Evolutionary conservation across 2,329 filamentous ascomycete genomes (phyloP).

Genomic region (Sclerotiophoma versabilis): DNA sequence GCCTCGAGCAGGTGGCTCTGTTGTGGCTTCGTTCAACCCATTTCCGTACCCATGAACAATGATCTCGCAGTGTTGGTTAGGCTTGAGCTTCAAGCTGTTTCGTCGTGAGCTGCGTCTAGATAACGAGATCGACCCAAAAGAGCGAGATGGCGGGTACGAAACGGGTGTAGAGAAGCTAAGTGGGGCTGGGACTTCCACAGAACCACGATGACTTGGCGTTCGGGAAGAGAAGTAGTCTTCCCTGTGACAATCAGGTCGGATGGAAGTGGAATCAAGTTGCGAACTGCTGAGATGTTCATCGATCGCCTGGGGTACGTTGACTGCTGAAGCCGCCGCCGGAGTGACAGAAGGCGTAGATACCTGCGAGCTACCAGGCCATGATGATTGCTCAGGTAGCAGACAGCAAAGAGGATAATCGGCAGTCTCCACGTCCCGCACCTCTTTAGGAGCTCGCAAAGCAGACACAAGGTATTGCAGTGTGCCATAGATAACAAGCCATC

Average conservation of each 20-base stretch:
- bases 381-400: slow-evolving; percentile 50
- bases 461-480: slow-evolving; percentile 75
- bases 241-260: slow-evolving; percentile 57
- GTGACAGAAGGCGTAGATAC: slow-evolving; percentile 21
- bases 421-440: slow-evolving; percentile 65
- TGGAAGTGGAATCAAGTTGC: slow-evolving; percentile 24
- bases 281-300: slow-evolving; percentile 24
- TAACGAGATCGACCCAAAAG: slow-evolving; percentile 39
- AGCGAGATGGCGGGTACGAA: slow-evolving; percentile 40
- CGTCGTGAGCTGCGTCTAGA: slow-evolving; percentile 37
- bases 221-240: slow-evolving; percentile 48
- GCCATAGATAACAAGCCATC: slow-evolving; percentile 80
- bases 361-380: slow-evolving; percentile 43
- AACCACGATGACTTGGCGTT: slow-evolving; percentile 34
- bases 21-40: slow-evolving; percentile 37
- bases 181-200: slow-evolving; percentile 41
- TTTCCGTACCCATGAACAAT: slow-evolving; percentile 51
- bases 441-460: slow-evolving; percentile 66
- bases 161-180: slow-evolving; percentile 39
- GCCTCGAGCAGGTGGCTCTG: slow-evolving; percentile 7
- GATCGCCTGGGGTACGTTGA: slow-evolving; percentile 24
- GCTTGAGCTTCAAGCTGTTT: slow-evolving; percentile 37
- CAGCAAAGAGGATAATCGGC: slow-evolving; percentile 67
- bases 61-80: slow-evolving; percentile 44
- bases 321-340: neutral